Percentiles rank a stretch among this genome's conserved stretches.
Conservation (phyloP, 2,329 filamentous ascomycete species). For the Sclerotinia trifoliorum region DNA sequence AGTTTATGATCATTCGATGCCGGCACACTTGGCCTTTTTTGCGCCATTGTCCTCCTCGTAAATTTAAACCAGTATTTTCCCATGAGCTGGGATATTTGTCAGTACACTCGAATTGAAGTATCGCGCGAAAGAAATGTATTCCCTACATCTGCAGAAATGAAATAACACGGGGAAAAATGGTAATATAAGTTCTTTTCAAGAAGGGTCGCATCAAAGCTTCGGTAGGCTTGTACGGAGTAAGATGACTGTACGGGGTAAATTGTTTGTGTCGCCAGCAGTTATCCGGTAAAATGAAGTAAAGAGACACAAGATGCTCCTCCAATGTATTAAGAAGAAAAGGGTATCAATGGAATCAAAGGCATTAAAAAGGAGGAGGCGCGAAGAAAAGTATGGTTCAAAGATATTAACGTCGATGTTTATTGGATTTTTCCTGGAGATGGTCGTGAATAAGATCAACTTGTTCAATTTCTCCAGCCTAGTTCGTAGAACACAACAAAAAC, state of each 20-base stretch:
- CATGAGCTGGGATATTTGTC: conserved; percentile 16
- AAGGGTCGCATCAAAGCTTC: conserved; percentile 25
- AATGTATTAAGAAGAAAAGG: conserved; percentile 26
- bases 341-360: conserved; percentile 36
- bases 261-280: conserved; percentile 33
- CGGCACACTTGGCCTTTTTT: conserved; percentile 34
- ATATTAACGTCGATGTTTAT: conserved; percentile 18
- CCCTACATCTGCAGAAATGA: conserved; percentile 17
- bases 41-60: conserved; percentile 14
- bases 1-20: conserved; percentile 36
- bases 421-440: neutral
- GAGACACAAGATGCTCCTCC: conserved; percentile 33
- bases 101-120: conserved; percentile 9
- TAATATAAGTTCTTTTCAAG: neutral
- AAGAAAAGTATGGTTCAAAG: conserved; percentile 4
- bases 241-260: conserved; percentile 27
- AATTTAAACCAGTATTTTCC: conserved; percentile 13
- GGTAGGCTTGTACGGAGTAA: conserved; percentile 15
- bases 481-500: neutral
- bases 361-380: neutral
- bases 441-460: conserved; percentile 6
- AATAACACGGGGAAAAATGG: conserved; percentile 1
- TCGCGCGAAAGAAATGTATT: conserved; percentile 13
- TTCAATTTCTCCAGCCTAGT: neutral
- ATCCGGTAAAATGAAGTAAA: conserved; percentile 32